These are phyloP conservation scores for Isabelozyma gotoi DNA, from an alignment of 805 yeast genomes.

Conservation along the genomic window DNA sequence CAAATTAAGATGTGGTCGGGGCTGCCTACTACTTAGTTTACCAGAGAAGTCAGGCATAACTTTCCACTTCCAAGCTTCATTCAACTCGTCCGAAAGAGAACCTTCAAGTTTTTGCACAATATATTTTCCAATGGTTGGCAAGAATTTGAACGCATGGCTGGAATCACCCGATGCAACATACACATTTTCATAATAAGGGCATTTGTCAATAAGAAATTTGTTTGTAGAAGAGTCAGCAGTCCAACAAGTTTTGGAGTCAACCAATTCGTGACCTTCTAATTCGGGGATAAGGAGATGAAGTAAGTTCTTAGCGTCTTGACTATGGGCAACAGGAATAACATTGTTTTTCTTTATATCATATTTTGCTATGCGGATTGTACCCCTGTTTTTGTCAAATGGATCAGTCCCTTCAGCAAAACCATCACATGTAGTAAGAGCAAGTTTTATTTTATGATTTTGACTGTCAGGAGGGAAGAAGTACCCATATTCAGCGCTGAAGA, in stretches of 20 bases:
- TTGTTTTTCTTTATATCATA: conserved; percentile 9
- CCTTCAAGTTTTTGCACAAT: conserved; percentile 9
- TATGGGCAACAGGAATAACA: conserved; percentile 11
- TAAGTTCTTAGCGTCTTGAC: conserved; percentile 8
- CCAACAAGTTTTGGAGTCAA: conserved; percentile 25
- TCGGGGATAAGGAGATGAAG: conserved; percentile 13
- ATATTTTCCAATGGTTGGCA: conserved; percentile 31
- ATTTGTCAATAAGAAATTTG: conserved; percentile 32
- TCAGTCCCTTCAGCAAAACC: conserved; percentile 8
- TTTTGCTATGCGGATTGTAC: conserved; percentile 12
- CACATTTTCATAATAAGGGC: conserved; percentile 25
- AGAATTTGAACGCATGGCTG: conserved; percentile 38
- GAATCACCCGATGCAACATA: conserved; percentile 38
- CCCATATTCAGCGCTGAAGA: conserved; percentile 43
- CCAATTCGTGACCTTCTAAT: conserved; percentile 5
- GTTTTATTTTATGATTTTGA: conserved; percentile 27
- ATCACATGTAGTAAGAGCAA: conserved; percentile 24
- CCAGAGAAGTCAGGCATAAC: not conserved
- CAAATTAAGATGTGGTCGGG: not conserved
- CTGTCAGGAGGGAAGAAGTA: conserved; percentile 49
- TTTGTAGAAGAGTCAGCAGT: conserved; percentile 33
- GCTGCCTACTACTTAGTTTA: not conserved
- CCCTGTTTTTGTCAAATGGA: conserved; percentile 10
- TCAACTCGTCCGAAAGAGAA: conserved; percentile 4
- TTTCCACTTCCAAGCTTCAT: conserved; percentile 12